phyloP scores from a whole-genome alignment of 106 monocot species.

The Cymbidium sinense region DNA sequence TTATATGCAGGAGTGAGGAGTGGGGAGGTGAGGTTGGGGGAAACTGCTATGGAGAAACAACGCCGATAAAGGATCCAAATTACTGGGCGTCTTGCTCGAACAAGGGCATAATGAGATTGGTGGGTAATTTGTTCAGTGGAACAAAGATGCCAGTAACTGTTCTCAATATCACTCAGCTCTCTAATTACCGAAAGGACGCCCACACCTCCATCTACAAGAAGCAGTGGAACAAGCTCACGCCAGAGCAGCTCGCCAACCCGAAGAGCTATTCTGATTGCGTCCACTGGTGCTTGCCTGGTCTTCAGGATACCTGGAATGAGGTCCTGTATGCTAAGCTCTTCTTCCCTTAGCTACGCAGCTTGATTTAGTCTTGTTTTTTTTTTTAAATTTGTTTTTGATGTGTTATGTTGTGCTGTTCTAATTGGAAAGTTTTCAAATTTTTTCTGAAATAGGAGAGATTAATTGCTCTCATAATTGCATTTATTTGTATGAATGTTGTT shows the following conservation, averaged over 20 bases:
- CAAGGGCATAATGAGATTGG: constrained; percentile 31
- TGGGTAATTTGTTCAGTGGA: constrained; percentile 13
- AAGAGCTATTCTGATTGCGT: constrained; percentile 41
- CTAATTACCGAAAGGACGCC: constrained; percentile 47
- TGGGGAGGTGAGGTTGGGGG: constrained; percentile 37
- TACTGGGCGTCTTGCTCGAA: constrained; percentile 38
- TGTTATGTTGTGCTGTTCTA: background rate
- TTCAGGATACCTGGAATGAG: constrained; percentile 56
- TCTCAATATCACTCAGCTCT: constrained; percentile 47
- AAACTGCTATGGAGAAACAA: constrained; percentile 47
- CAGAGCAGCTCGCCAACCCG: constrained; percentile 33
- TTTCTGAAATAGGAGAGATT: no score
- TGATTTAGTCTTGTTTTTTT: background rate
- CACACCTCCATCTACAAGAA: constrained; percentile 59
- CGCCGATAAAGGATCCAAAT: constrained; percentile 25
- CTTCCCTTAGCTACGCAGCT: constrained; percentile 13
- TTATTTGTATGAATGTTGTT: no score
- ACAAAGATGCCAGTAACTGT: constrained; percentile 22
- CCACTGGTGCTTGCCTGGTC: constrained; percentile 56
- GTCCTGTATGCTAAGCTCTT: constrained; percentile 44
- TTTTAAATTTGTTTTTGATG: background rate
- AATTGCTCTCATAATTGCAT: no score
- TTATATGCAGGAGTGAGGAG: constrained; percentile 24
- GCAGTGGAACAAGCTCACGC: constrained; percentile 32
- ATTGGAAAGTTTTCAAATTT: no score